Evolutionary conservation across 2,329 filamentous ascomycete species (phyloP), one percentile per base, ranked within the genome.

Genomic region (Huntiella bhutanensis): DNA sequence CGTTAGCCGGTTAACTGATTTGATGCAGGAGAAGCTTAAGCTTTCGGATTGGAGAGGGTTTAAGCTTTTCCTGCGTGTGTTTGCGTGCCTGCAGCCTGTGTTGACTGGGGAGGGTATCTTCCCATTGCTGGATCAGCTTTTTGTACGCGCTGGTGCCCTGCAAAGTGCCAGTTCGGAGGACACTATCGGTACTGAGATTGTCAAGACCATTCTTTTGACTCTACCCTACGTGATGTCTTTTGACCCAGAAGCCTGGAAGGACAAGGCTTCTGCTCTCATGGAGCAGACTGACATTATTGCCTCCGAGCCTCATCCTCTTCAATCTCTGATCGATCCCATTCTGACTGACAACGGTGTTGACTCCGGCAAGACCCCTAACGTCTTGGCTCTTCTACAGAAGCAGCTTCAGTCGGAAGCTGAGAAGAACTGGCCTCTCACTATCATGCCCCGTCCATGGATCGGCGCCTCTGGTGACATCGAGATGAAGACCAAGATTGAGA

Each of bases 221-320:
- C 82, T 98, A 49, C 88, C 91, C 0, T 98, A 96, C 60, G 70
- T 85, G 46, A 78, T 94, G 70, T 75, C 79, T 7, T 76, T 82
- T 2, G 74, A 79, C 0, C 80, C 82, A 3, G 68, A 70, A 3
- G 75, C 77, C 43, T 78, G 81, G 56, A 75, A 80, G 54, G 70
- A 81, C 53, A 82, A 82, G 57, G 86, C 85, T 2, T 70, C 72
- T 1, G 77, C 82, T 41, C 68, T 96, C 45, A 77, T 98, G 59
- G 83, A 92, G 53, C 94, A 92, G 67, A 96, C 91, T 2, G 87
- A 91, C 47, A 85, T 96, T 53, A 92, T 96, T 55, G 86, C 88
- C 8, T 83, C 81, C 2, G 86, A 91, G 52, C 82, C 83, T 8
- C 84, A 95, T 59, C 73, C 82, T 2, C 70, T 96, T 33, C 87